Evolutionary conservation across 1,139 yeast species (phyloP).

Genomic region (Saccharomyces hybrid): DNA sequence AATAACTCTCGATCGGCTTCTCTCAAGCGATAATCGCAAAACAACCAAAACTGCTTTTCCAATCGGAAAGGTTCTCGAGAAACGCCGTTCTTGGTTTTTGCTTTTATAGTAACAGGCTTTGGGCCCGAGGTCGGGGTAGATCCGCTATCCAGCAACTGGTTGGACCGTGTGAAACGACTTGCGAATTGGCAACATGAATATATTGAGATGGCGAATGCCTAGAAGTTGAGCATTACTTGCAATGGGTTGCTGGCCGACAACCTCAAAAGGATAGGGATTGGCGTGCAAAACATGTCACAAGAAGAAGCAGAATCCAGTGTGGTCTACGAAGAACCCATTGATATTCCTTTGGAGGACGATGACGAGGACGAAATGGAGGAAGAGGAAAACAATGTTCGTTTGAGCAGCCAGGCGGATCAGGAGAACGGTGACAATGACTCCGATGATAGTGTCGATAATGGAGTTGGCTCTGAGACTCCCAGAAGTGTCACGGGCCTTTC

Average conservation of each 20-base stretch:
- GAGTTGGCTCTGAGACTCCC: background rate
- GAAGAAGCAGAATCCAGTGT: slow-evolving; percentile 9
- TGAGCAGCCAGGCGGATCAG: background rate
- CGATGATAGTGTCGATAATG: background rate
- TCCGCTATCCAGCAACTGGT: background rate
- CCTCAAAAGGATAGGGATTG: background rate
- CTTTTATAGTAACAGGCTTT: background rate
- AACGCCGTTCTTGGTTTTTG: background rate
- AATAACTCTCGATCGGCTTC: background rate
- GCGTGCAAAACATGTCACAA: slow-evolving; percentile 5
- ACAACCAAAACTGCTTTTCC: slow-evolving; percentile 4
- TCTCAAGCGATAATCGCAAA: background rate
- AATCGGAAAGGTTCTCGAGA: background rate
- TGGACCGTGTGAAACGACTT: background rate
- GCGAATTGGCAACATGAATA: background rate
- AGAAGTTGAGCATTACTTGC: background rate
- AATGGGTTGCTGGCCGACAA: too few relatives aligned
- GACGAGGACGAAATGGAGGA: slow-evolving; percentile 13
- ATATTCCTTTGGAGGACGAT: slow-evolving; percentile 13
- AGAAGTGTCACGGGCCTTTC: background rate
- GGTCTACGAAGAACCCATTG: slow-evolving; percentile 18
- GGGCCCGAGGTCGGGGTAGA: background rate
- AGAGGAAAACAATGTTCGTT: background rate
- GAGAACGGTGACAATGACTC: background rate
- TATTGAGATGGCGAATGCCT: background rate